Evolutionary conservation across 2,329 filamentous ascomycete species (phyloP).

Genomic region (Mycocentrospora acerina): DNA sequence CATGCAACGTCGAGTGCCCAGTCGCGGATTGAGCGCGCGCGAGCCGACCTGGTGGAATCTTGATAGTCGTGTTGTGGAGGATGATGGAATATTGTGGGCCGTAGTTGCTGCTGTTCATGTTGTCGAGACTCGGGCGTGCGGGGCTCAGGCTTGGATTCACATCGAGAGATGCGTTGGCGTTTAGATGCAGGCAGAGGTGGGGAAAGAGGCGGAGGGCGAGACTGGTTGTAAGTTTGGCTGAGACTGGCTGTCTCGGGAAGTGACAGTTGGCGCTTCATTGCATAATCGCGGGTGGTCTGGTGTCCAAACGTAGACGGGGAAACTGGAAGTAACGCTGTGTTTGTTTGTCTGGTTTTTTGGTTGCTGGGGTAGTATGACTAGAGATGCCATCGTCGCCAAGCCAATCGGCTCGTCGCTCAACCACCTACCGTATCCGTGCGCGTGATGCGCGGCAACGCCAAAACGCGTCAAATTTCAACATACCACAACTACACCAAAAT

Average conservation of each 20-base stretch:
- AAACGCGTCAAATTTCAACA: too few species aligned
- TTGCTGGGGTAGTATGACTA: too few species aligned
- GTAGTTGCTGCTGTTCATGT: neutral
- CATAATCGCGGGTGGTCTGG: neutral
- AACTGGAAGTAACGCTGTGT: too few species aligned
- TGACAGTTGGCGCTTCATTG: conserved; percentile 4
- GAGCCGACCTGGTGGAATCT: neutral
- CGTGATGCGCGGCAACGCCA: too few species aligned
- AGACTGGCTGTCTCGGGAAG: conserved; percentile 1
- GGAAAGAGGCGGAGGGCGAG: neutral
- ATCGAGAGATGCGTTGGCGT: too few species aligned
- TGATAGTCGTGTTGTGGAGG: neutral
- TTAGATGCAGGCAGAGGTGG: too few species aligned
- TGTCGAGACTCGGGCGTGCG: neutral
- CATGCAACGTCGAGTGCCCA: conserved; percentile 1
- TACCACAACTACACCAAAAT: too few species aligned
- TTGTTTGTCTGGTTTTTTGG: neutral
- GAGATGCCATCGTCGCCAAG: too few species aligned
- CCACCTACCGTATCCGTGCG: too few species aligned
- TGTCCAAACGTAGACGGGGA: too few species aligned
- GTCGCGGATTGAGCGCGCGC: neutral
- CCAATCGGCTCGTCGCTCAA: too few species aligned
- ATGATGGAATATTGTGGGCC: too few species aligned
- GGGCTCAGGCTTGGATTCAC: neutral
- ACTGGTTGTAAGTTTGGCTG: neutral